phyloP scores from a whole-genome alignment of 2,329 filamentous ascomycete genomes.

The Fonsecaea erecta region DNA sequence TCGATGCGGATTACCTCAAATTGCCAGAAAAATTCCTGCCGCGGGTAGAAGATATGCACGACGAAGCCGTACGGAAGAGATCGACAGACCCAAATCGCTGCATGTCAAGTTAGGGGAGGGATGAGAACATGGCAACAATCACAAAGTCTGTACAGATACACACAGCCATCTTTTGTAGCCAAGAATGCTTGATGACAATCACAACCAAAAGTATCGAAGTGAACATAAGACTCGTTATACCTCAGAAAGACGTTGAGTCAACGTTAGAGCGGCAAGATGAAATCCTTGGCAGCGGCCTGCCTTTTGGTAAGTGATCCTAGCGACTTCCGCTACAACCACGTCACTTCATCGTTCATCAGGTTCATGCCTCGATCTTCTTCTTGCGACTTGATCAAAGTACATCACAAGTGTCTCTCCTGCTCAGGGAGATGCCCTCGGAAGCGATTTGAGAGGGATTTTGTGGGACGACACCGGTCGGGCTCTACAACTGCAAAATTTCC shows the following conservation, averaged over 20 bases:
- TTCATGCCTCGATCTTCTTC: not conserved
- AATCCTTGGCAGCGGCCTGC: not conserved
- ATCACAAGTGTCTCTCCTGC: not conserved
- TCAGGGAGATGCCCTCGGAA: conserved; percentile 3
- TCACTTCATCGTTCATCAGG: not conserved
- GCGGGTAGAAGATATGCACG: not conserved
- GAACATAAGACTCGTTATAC: too few species aligned
- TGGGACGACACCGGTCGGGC: conserved; percentile 39
- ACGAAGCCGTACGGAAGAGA: not conserved
- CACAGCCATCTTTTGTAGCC: too few species aligned
- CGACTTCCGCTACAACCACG: not conserved
- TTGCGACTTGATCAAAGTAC: not conserved
- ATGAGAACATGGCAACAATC: too few species aligned
- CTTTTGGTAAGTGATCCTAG: not conserved
- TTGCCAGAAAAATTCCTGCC: not conserved
- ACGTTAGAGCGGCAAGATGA: not conserved
- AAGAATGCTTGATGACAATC: too few species aligned
- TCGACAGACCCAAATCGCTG: not conserved
- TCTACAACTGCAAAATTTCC: conserved; percentile 37
- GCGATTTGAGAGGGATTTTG: conserved; percentile 26
- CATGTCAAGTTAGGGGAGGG: not conserved
- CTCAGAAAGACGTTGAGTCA: too few species aligned
- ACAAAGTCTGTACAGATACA: too few species aligned
- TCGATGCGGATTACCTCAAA: not conserved
- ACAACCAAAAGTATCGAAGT: too few species aligned